Evolutionary conservation across 768 basidiomycete species (phyloP), one percentile per base, ranked within the genome.

Genomic region (Obba rivulosa): DNA sequence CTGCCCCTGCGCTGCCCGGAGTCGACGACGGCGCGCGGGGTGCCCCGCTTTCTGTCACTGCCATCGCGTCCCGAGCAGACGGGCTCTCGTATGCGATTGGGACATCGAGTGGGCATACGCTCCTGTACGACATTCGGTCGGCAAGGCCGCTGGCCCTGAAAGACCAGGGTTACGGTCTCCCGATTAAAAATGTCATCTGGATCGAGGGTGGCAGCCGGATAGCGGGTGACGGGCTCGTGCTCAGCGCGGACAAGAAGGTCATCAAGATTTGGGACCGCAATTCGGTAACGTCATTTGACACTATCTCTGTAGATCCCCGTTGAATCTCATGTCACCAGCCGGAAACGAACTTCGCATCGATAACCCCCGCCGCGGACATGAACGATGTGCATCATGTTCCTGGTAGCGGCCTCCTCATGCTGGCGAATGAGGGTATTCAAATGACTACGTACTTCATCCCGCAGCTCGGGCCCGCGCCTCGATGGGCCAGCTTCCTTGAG

Each of bases 401-500:
- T 1, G 82, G 82, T 8, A 92, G 90, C 47, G 96, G 96, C 10
- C 69, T 99, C 25, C 66, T 98, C 41, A 79, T 98, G 74, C 83
- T 85, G 21, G 92, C 96, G 18, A 96, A 96, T 65, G 96, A 99
- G 65, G 89, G 92, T n/a, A 91, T 95, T 43, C 88, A 91, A 59
- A 89, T 98, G 86, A 87, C 81, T 22, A 84, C 87, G 4, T 98
- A 90, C 67, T 98, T 92, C 63, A 83, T 98, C 41, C 96, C 96
- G 10, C 91, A 95, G 59, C 81, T 99, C 11, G 96, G 96, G 0
- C 93, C 94, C 2, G 96, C 96, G 9, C 95, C 96, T 4, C 81
- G 83, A 56, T 99, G 96, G 96, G 92, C 91, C 31, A 85, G 85
- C 61, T 99, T 99, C 83, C 81, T 99, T 49, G 96, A 99, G 69